Evolutionary conservation across 805 yeast genomes (phyloP), one percentile per base, ranked within the genome.

Genomic region (Metschnikowia similis): DNA sequence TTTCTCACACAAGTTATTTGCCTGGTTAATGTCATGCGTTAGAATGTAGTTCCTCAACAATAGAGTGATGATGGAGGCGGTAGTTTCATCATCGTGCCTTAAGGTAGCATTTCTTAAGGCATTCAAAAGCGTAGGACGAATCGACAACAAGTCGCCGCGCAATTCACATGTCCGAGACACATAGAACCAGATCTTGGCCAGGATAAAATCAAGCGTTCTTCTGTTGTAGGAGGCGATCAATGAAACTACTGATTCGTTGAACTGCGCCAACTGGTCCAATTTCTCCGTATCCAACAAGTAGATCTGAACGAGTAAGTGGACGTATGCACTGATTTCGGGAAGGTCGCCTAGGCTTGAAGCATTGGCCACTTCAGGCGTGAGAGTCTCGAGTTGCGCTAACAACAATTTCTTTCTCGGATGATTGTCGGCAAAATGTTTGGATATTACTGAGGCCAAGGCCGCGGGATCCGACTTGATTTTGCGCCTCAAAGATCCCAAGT

Each of bases 151-250:
- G 56, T 83, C 76, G 29, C 62, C 61, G 30, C 73, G 63, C 48
- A 84, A 70, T 71, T 92, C 98, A 56, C 82, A 81, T 1, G 90
- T 80, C 67, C 96, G 82, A 41, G 85, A 50, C n/a, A 58, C 49
- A 71, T 90, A 92, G 66, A 92, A 94, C 98, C 98, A 94, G 53
- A 87, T 77, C 67, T 91, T 92, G 13, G 98, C 94, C 56, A 83
- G 83, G 51, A 94, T 78, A 60, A 87, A 82, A 69, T 94, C 98
- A 56, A 92, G 72, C 4, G 95, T 80, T 56, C 98, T 81, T 56
- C 86, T 82, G 69, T 89, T 89, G 71, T 85, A 85, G 11, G 75
- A 66, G 50, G 79, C 77, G 63, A 89, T 76, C 47, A 83, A 71
- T 11, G 71, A 63, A 48, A 85, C 72, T 39, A 81, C 74, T 46